Evolutionary conservation across 2,329 filamentous ascomycete genomes (phyloP).

Genomic region (Ophiostoma sp.): DNA sequence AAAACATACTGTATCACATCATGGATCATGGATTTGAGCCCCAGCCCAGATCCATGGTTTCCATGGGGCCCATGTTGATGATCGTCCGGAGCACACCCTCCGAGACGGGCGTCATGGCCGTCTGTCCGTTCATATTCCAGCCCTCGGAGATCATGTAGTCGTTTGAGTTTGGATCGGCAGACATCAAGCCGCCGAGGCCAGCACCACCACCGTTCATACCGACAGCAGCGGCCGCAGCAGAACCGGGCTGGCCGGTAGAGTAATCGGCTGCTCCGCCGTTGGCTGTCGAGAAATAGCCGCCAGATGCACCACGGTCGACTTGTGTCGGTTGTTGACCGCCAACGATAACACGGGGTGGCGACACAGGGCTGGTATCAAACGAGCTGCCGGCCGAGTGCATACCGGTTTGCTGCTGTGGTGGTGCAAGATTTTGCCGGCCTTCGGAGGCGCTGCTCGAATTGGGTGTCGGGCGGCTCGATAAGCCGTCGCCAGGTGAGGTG

Average conservation of each 20-base stretch:
- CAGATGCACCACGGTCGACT: slow-evolving; percentile 40
- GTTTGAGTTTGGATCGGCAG: slow-evolving; percentile 37
- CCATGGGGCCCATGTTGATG: slow-evolving; percentile 61
- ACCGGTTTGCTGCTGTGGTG: slow-evolving; percentile 29
- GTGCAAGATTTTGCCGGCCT: slow-evolving; percentile 37
- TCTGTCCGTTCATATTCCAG: slow-evolving; percentile 47
- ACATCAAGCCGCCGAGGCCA: slow-evolving; percentile 24
- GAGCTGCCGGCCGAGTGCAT: slow-evolving; percentile 41
- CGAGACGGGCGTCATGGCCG: slow-evolving; percentile 55
- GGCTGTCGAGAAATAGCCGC: slow-evolving; percentile 43
- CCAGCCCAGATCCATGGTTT: slow-evolving; percentile 58
- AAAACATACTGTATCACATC: background rate
- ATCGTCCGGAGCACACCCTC: slow-evolving; percentile 59
- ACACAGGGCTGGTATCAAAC: slow-evolving; percentile 54
- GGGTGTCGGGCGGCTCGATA: slow-evolving; percentile 59
- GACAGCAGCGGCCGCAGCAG: background rate
- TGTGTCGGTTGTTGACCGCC: slow-evolving; percentile 30
- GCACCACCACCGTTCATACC: slow-evolving; percentile 10
- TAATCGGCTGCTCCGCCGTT: background rate
- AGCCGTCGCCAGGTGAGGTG: slow-evolving; percentile 50
- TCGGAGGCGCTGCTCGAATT: slow-evolving; percentile 57
- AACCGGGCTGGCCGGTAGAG: slow-evolving; percentile 34
- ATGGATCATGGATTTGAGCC: slow-evolving; percentile 35
- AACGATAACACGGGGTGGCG: slow-evolving; percentile 34
- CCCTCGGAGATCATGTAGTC: slow-evolving; percentile 47